Conservation (phyloP, 78 protist species). For the Pigoraptor vietnamica region DNA sequence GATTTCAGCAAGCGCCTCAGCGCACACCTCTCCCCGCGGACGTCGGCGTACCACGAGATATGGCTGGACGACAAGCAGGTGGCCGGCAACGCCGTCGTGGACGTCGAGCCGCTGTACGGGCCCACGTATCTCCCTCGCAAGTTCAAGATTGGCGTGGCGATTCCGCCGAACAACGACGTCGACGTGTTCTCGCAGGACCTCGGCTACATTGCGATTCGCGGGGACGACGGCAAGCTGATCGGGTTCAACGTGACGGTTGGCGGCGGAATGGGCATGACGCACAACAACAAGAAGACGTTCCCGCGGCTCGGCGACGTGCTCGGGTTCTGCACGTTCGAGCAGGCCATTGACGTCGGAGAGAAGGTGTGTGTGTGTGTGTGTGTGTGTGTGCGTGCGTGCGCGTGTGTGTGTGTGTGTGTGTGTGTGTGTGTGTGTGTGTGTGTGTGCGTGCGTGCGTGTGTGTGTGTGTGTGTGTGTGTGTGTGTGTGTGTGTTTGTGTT, state of each 20-base stretch:
- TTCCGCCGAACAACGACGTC: slow-evolving; percentile 45
- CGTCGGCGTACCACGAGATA: slow-evolving; percentile 60
- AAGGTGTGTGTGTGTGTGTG: no score
- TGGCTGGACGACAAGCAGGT: slow-evolving; percentile 50
- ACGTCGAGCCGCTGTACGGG: slow-evolving; percentile 53
- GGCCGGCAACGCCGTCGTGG: slow-evolving; percentile 13
- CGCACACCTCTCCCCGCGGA: slow-evolving; percentile 32
- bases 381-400: neutral
- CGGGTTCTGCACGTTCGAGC: slow-evolving; percentile 25
- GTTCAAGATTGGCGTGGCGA: slow-evolving; percentile 50
- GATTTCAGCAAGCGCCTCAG: slow-evolving; percentile 6
- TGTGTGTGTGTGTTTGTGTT: no score
- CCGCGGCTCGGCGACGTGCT: slow-evolving; percentile 37
- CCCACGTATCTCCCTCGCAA: slow-evolving; percentile 49
- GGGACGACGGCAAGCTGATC: slow-evolving; percentile 1
- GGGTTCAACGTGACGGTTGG: slow-evolving; percentile 54
- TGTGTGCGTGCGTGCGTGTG: neutral
- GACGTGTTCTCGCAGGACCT: slow-evolving; percentile 48
- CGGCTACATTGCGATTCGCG: slow-evolving; percentile 32
- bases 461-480: slow-evolving; percentile 4
- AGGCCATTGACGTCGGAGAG: slow-evolving; percentile 38
- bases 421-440: slow-evolving; percentile 4
- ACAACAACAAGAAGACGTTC: slow-evolving; percentile 39
- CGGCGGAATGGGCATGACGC: slow-evolving; percentile 61
- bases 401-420: neutral